These are phyloP conservation scores for Murraya paniculata DNA, from an alignment of 345 rosid species.

Conservation along the genomic window DNA sequence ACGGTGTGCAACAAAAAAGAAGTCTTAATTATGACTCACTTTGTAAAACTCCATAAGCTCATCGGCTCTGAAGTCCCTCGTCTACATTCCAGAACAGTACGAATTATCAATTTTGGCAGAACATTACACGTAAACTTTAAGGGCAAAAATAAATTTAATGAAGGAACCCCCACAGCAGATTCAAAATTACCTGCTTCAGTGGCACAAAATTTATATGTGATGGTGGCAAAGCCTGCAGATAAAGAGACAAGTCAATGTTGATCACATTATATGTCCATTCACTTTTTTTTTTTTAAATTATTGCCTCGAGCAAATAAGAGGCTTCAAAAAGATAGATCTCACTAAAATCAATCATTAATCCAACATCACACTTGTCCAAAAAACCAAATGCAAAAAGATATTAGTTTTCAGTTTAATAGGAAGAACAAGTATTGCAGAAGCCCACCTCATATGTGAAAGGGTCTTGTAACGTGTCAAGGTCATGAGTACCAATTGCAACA, in stretches of 20 bases:
- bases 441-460: slow-evolving; percentile 94
- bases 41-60: slow-evolving; percentile 75
- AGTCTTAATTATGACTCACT: slow-evolving; percentile 33
- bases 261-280: background rate
- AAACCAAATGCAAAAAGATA: background rate
- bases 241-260: background rate
- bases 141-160: background rate
- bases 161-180: background rate
- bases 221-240: slow-evolving; percentile 72
- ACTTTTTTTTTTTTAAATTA: background rate
- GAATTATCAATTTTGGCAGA: slow-evolving; percentile 17
- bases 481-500: slow-evolving; percentile 97
- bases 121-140: background rate
- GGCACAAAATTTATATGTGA: slow-evolving; percentile 69
- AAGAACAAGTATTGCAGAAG: slow-evolving; percentile 12
- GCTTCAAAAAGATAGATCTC: background rate
- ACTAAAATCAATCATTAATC: background rate
- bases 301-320: background rate
- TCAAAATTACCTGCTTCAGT: slow-evolving; percentile 62
- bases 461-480: slow-evolving; percentile 80
- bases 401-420: background rate
- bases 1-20: background rate
- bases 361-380: background rate
- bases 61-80: slow-evolving; percentile 65
- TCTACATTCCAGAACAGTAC: slow-evolving; percentile 33